Evolutionary conservation across 2,329 filamentous ascomycete species (phyloP).

Genomic region (Elsinoe batatas): DNA sequence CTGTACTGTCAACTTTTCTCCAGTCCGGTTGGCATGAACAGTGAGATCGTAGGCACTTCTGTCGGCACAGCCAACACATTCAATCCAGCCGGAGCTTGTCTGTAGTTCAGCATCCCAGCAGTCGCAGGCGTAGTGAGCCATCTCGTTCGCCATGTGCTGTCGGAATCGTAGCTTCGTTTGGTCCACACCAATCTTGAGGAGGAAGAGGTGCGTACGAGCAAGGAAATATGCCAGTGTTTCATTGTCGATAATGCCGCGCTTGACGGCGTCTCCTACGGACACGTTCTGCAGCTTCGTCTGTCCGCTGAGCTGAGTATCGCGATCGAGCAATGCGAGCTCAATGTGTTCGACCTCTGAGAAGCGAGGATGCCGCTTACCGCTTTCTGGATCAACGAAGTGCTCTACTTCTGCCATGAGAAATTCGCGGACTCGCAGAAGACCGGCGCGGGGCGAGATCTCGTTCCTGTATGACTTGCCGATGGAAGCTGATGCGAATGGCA

Average conservation of each 20-base stretch:
- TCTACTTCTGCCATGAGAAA: slow-evolving; percentile 99
- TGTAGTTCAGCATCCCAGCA: slow-evolving; percentile 96
- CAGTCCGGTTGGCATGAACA: slow-evolving; percentile 88
- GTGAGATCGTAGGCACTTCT: slow-evolving; percentile 88
- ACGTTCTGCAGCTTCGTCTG: no score
- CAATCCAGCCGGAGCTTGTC: slow-evolving; percentile 92
- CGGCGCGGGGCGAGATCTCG: slow-evolving; percentile 87
- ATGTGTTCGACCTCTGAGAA: slow-evolving; percentile 79
- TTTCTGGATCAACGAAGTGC: slow-evolving; percentile 90
- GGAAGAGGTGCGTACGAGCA: slow-evolving; percentile 83
- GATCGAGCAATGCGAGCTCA: slow-evolving; percentile 74
- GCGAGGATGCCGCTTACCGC: slow-evolving; percentile 85
- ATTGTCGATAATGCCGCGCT: slow-evolving; percentile 77
- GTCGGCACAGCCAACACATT: slow-evolving; percentile 95
- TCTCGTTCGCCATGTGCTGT: slow-evolving; percentile 88
- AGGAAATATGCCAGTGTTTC: slow-evolving; percentile 98
- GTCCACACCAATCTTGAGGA: slow-evolving; percentile 80
- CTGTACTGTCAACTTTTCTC: slow-evolving; percentile 72
- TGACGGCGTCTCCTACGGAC: slow-evolving; percentile 77
- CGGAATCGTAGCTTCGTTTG: slow-evolving; percentile 83
- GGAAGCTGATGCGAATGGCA: slow-evolving; percentile 94
- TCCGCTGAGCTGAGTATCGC: slow-evolving; percentile 77
- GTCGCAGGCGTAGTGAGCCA: slow-evolving; percentile 91
- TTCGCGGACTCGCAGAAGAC: slow-evolving; percentile 86
- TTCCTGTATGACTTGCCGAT: slow-evolving; percentile 98